Percentiles rank a stretch among this genome's conserved stretches.
Conservation (phyloP, 441 rosid species). For the Populus tomentosa region DNA sequence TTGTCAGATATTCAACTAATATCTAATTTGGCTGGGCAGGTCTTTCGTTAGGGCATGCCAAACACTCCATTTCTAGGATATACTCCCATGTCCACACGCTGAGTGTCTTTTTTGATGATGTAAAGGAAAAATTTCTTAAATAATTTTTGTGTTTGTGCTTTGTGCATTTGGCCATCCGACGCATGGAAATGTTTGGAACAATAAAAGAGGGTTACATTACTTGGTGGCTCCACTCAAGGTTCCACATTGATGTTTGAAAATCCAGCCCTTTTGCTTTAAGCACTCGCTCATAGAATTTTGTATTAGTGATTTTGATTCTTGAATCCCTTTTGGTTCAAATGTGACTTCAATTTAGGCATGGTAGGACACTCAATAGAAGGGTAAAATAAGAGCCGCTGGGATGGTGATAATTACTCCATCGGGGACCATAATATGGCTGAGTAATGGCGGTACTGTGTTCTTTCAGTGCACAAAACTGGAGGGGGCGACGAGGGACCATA, state of each 20-base stretch:
- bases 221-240: neutral
- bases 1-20: neutral
- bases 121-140: neutral
- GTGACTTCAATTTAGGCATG: neutral
- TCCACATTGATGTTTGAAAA: neutral
- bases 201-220: neutral
- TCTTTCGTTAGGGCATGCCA: neutral
- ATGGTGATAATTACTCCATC: neutral
- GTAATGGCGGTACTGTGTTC: neutral
- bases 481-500: neutral
- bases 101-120: neutral
- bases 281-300: neutral
- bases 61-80: slow-evolving; percentile 13
- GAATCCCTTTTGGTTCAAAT: slow-evolving; percentile 1
- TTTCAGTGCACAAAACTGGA: neutral
- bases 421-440: slow-evolving; percentile 4
- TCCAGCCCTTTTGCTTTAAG: neutral
- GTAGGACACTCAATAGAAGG: neutral
- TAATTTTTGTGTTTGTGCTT: neutral
- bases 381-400: neutral
- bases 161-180: neutral
- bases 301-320: neutral
- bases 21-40: slow-evolving; percentile 11
- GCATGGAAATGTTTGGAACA: neutral
- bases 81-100: slow-evolving; percentile 2